Percentiles rank a stretch among this genome's conserved stretches.
These are phyloP conservation scores for Boletus sp. DNA, from an alignment of 1,284 basidiomycete genomes.

Conservation along the genomic window DNA sequence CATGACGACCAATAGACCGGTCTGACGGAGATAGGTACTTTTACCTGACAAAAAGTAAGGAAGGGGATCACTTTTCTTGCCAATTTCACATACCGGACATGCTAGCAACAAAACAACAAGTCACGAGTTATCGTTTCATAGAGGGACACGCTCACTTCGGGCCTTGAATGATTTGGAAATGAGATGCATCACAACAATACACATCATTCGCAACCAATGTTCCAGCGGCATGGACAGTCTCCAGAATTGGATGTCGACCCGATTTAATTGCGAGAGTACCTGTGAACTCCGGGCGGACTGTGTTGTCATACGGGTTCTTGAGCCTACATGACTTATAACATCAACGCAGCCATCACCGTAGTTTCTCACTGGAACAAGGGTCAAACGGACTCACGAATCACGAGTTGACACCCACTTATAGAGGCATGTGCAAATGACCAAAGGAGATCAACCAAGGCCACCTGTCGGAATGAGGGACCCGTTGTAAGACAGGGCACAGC, in stretches of 20 bases:
- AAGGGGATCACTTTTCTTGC: neutral
- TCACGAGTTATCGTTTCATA: neutral
- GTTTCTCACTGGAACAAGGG: conserved; percentile 57
- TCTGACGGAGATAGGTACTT: conserved; percentile 89
- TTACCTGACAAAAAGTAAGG: conserved; percentile 60
- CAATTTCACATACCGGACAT: conserved; percentile 69
- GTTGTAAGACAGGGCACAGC: neutral
- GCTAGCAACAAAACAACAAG: conserved; percentile 43
- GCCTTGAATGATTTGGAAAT: conserved; percentile 89
- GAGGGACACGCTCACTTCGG: conserved; percentile 66
- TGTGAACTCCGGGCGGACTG: conserved; percentile 88
- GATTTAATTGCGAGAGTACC: conserved; percentile 85
- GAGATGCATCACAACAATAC: conserved; percentile 78
- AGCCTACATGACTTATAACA: neutral
- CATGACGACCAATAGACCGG: conserved; percentile 83
- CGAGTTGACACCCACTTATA: conserved; percentile 55
- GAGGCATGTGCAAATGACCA: conserved; percentile 85
- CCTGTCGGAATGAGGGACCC: conserved; percentile 41
- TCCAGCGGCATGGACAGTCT: conserved; percentile 69
- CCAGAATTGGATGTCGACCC: conserved; percentile 86
- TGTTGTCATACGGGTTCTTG: neutral
- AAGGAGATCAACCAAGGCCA: conserved; percentile 85
- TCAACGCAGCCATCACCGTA: conserved; percentile 54
- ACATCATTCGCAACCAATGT: conserved; percentile 85
- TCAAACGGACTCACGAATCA: neutral